These are phyloP conservation scores for Puccinia polysora DNA, from an alignment of 1,284 basidiomycete genomes.

Conservation along the genomic window DNA sequence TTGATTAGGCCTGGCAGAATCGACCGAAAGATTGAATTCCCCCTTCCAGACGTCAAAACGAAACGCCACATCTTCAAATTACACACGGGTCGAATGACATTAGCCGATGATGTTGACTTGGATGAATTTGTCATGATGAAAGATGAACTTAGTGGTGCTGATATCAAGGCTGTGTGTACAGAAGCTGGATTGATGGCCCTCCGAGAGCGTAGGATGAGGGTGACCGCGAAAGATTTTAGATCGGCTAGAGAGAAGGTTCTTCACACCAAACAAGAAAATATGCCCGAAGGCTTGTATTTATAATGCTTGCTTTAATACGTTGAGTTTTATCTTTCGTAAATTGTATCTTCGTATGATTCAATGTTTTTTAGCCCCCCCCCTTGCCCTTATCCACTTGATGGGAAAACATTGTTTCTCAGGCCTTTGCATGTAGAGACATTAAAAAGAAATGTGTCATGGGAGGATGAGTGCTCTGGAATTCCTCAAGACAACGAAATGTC, in stretches of 20 bases:
- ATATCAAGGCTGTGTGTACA: conserved; percentile 94
- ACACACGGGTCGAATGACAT: conserved; percentile 93
- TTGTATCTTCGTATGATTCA: too few relatives aligned
- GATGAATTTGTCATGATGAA: conserved; percentile 95
- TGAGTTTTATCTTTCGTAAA: too few relatives aligned
- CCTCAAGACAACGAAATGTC: too few relatives aligned
- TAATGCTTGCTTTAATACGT: too few relatives aligned
- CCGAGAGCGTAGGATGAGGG: conserved; percentile 91
- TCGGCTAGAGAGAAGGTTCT: conserved; percentile 82
- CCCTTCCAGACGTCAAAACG: conserved; percentile 75
- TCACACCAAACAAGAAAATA: conserved; percentile 90
- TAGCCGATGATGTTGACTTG: conserved; percentile 84
- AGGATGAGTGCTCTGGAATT: too few relatives aligned
- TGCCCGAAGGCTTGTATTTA: conserved; percentile 55
- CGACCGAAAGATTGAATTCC: conserved; percentile 79
- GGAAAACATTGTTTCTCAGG: too few relatives aligned
- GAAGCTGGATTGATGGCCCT: conserved; percentile 93
- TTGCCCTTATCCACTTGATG: too few relatives aligned
- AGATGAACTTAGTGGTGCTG: conserved; percentile 92
- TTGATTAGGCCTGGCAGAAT: conserved; percentile 97
- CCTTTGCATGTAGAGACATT: too few relatives aligned
- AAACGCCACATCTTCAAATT: conserved; percentile 97
- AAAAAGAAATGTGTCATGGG: too few relatives aligned
- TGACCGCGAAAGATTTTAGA: conserved; percentile 83
- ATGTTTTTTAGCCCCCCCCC: too few relatives aligned